Conservation (phyloP, 345 rosid species). For the Lepidium sativum region DNA sequence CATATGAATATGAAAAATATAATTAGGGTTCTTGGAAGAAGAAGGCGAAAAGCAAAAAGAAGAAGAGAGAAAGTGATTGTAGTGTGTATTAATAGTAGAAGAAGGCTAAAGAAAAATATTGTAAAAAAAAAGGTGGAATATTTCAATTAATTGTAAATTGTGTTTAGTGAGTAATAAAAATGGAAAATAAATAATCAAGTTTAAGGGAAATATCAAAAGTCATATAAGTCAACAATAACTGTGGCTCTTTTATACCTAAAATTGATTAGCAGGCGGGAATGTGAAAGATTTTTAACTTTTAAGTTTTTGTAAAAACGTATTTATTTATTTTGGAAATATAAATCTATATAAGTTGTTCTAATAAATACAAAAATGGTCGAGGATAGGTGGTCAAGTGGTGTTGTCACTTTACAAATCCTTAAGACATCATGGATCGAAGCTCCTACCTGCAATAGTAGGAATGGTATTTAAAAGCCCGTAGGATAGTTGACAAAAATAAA, state of each 20-base stretch:
- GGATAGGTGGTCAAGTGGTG: too few species aligned
- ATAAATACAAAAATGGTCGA: background rate
- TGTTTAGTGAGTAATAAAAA: constrained; percentile 5
- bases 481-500: too few species aligned
- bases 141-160: constrained; percentile 11
- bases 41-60: constrained; percentile 14
- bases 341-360: background rate
- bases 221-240: constrained; percentile 25
- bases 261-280: constrained; percentile 16
- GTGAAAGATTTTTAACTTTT: constrained; percentile 8
- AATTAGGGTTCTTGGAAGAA: constrained; percentile 16
- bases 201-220: constrained; percentile 24
- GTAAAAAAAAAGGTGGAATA: constrained; percentile 6
- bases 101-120: background rate
- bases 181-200: background rate
- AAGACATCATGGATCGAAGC: too few species aligned
- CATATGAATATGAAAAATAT: background rate
- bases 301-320: background rate
- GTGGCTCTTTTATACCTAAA: constrained; percentile 20
- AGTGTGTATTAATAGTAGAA: constrained; percentile 23
- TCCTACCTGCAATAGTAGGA: too few species aligned
- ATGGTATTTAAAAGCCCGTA: too few species aligned
- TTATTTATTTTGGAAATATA: background rate
- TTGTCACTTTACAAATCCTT: too few species aligned
- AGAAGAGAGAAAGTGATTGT: constrained; percentile 10